Evolutionary conservation across 1,139 yeast genomes (phyloP), one percentile per base, ranked within the genome.

Genomic region (Fermentozyma sake): DNA sequence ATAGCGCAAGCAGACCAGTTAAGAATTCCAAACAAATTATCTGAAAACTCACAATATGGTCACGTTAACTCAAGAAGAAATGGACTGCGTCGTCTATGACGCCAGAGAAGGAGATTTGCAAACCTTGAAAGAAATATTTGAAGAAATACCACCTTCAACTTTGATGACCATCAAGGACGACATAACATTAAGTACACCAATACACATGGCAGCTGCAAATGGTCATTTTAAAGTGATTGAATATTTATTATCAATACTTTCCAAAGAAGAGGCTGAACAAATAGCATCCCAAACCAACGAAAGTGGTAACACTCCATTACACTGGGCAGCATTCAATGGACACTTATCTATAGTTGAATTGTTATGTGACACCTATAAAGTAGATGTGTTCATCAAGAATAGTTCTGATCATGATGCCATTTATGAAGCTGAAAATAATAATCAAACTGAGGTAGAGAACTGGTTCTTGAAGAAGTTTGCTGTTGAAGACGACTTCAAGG

Each of bases 121-220:
- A 24, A 72, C 81, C 0, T 59, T 91, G 32, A 65, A 72, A 42
- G 83, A 72, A 39, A 75, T 84, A 25, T 82, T 89, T 46, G 61
- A 68, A 12, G 79, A 76, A 38, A 64, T 80, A 27, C 72, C 75
- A n/a, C 68, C 76, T 4, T 55, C 60, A 2, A 54, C 67, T 8
- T 52, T 82, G 26, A 41, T 68, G 23, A 52, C 55, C 4, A 76
- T 79, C 33, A 73, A 71, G 44, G 93, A 84, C 41, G 79, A 78
- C 26, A 65, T 57, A 28, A 71, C 87, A 1, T 57, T 70, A 28
- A 74, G 83, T 30, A 85, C 96, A 0, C 82, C 95, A 8, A 60
- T 91, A 28, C 98, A 91, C 50, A 84, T 85, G 87, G 96, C 97
- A 1, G 78, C 94, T 18, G 98, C 93, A 18, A 91, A 91, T 54